Evolutionary conservation across 2,329 filamentous ascomycete species (phyloP), one percentile per base, ranked within the genome.

Genomic region (Onygenales sp.): DNA sequence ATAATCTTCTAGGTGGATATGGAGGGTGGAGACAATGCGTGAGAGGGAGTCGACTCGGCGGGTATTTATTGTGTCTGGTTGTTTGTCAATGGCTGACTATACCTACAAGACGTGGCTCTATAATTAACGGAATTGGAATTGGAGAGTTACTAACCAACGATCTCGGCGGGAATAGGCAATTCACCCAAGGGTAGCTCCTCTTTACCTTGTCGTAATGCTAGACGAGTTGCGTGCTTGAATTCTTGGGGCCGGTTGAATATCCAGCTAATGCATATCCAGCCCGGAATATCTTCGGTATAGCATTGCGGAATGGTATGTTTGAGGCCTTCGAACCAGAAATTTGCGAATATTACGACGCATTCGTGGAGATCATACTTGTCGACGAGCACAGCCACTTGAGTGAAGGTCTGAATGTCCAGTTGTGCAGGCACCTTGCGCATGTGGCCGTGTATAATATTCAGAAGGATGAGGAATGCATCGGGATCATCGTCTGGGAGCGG

Each of bases 401-500:
- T 51, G n/a, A 57, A 49, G 21, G 51, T 59, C 37, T 48, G 34
- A 5, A 59, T 37, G 14, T 59, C 56, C 10, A 58, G 51, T 14
- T 49, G 49, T 32, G 55, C 31, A 3, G 58, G 58, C 4, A 70
- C 61, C 1, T 54, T 56, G 2, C 64, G 52, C 11, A 69, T 61
- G 2, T 61, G 53, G 11, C 59, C 60, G 47, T 71, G 68, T 4
- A 61, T 57, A 34, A 71, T 67, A 13, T 63, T 54, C 17, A 70
- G 55, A 11, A 70, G 57, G 11, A 65, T 55, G 2, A 60, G 50
- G 44, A 69, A 57, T 1, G 64, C 56, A 13, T 59, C 53, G 0
- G 62, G 62, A 8, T 64, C 60, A 43, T 71, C 68, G 2, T 67
- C 63, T 0, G 67, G 67, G 0, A 71, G 57, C 11, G 51, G 42